These are phyloP conservation scores for Microcyclospora pomicola DNA, from an alignment of 2,329 filamentous ascomycete species.

Conservation along the genomic window DNA sequence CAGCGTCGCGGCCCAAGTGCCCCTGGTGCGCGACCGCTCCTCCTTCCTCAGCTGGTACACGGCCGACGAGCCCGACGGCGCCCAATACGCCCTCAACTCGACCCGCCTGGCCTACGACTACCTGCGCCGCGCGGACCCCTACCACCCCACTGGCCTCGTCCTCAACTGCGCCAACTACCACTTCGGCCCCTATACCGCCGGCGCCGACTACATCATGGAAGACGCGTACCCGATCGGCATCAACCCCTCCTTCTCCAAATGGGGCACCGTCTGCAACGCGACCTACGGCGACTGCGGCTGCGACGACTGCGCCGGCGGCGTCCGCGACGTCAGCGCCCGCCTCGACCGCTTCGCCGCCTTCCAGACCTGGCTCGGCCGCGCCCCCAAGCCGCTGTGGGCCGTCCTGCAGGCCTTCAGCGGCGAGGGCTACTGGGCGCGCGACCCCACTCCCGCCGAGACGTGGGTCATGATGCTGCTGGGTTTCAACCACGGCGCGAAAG, in stretches of 20 bases:
- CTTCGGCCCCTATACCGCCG: slow-evolving; percentile 40
- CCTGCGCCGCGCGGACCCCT: slow-evolving; percentile 41
- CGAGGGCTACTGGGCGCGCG: slow-evolving; percentile 33
- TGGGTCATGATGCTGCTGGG: slow-evolving; percentile 34
- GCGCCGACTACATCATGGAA: slow-evolving; percentile 45
- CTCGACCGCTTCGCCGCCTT: slow-evolving; percentile 30
- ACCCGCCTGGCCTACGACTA: slow-evolving; percentile 30
- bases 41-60: slow-evolving; percentile 36
- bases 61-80: slow-evolving; percentile 43
- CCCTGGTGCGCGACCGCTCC: slow-evolving; percentile 21
- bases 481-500: slow-evolving; percentile 38
- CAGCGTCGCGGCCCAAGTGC: slow-evolving; percentile 25
- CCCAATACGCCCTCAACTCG: slow-evolving; percentile 39
- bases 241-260: slow-evolving; percentile 41
- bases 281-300: slow-evolving; percentile 52
- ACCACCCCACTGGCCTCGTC: slow-evolving; percentile 46
- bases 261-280: slow-evolving; percentile 42
- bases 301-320: slow-evolving; percentile 42
- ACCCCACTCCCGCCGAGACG: slow-evolving; percentile 33
- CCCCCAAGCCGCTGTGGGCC: slow-evolving; percentile 34
- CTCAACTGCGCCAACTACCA: slow-evolving; percentile 51
- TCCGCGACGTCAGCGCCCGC: slow-evolving; percentile 38
- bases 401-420: slow-evolving; percentile 38
- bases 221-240: slow-evolving; percentile 48
- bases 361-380: slow-evolving; percentile 26